Evolutionary conservation across 176 grass and related monocot species (phyloP), one percentile per base, ranked within the genome.

Genomic region (Oryza meyeriana): DNA sequence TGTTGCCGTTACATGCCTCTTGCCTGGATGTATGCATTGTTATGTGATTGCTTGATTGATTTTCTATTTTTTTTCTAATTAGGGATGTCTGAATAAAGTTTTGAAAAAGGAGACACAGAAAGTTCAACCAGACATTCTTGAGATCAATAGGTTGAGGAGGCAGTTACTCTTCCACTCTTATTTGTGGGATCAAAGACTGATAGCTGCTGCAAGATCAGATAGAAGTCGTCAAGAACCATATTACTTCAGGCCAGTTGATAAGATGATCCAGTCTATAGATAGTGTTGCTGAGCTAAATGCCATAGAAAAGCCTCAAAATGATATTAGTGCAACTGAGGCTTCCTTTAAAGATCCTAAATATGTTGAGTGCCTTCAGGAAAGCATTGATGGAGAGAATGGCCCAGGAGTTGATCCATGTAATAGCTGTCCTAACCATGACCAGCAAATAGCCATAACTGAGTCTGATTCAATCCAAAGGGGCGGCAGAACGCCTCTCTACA

Each of bases 71-170:
- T 65, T 42, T 70, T 58, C 73, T 77, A 69, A 80, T 81, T 83
- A 98, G 95, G 90, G 74, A 79, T 85, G 77, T 76, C 38, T 99
- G 59, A 87, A 88, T 88, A 87, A 85, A 92, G 71, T 93, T 86
- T 64, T 95, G 32, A 92, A 93, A 85, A 99, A 79, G 88, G 92
- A 99, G 75, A 61, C 6, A 16, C 80, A 64, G 22, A 94, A 92
- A 59, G 71, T 84, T 52, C 90, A 95, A 82, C 75, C 86, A 59
- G 96, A 99, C 77, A 99, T 94, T 82, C 96, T 99, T 74, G 93
- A 99, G 69, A 86, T 99, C 87, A 99, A 92, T 82, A 91, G 94
- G 72, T 85, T 95, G 69, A 91, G 85, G 84, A 93, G 96, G 35
- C 93, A 95, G 75, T 83, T 99, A 84, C 64, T 99, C 67, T 95